Conservation (phyloP, 208 protist genomes). For the Leishmania amazonensis region DNA sequence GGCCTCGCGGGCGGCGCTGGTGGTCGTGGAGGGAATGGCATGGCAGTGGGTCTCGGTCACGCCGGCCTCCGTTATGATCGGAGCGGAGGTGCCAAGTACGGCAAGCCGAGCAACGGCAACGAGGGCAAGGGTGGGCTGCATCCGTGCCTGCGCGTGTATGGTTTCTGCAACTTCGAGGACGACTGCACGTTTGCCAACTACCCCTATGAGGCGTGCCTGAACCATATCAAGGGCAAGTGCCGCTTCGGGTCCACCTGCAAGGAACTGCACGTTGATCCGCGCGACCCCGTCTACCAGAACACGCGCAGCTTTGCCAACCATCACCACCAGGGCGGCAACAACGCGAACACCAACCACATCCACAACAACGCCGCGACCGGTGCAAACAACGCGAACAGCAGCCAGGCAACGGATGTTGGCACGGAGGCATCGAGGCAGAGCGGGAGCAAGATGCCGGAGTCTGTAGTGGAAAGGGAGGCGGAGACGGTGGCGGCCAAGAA, state of each 20-base stretch:
- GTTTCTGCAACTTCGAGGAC: constrained; percentile 88
- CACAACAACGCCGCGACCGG: constrained; percentile 1
- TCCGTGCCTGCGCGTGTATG: constrained; percentile 89
- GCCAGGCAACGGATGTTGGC: constrained; percentile 1
- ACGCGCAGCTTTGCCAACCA: constrained; percentile 50
- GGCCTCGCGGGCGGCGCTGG: constrained; percentile 4
- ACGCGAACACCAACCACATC: constrained; percentile 18
- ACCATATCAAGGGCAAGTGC: constrained; percentile 92
- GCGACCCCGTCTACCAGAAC: constrained; percentile 60
- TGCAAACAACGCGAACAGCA: constrained; percentile 9
- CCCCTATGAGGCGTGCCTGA: constrained; percentile 87
- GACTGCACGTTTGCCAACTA: constrained; percentile 90
- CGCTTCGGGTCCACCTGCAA: constrained; percentile 85
- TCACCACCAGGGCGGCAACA: constrained; percentile 18
- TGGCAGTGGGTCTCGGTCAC: constrained; percentile 2
- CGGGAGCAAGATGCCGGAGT: constrained; percentile 6
- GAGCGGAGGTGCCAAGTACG: constrained; percentile 17
- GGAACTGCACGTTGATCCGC: constrained; percentile 82
- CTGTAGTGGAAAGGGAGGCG: not conserved
- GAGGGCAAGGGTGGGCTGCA: constrained; percentile 50
- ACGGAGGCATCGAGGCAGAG: constrained; percentile 3
- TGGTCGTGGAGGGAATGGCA: constrained; percentile 8
- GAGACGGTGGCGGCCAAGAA: not conserved
- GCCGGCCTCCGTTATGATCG: constrained; percentile 20
- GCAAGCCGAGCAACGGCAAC: constrained; percentile 18